Evolutionary conservation across 2,329 filamentous ascomycete genomes (phyloP), one percentile per base, ranked within the genome.

Genomic region (Alternaria gaisen): DNA sequence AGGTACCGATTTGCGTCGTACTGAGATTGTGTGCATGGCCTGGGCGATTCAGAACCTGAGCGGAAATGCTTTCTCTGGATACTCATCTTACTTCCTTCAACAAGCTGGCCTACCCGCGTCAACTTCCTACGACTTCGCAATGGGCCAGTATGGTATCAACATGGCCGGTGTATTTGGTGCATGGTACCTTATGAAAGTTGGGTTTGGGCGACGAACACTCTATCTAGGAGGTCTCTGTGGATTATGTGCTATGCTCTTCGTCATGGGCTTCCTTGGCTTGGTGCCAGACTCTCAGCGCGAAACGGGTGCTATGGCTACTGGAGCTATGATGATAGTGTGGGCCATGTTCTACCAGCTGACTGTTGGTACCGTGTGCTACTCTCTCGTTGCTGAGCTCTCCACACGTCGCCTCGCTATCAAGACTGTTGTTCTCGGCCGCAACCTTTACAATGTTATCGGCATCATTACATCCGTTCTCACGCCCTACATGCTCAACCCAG

Each of bases 401-500:
- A 93, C 92, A 0, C 87, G 91, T 14, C 87, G 93, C 2, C 84
- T 97, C 34, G 91, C 94, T 74, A 94, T 96, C 82, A 97, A 97
- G 83, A 97, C 94, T 0, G 91, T 97, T 22, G 93, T 95, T 1
- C 85, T 97, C 2, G 93, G 91, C 1, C 90, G 93, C 56, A 91
- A 92, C 69, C 81, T 93, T 12, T 84, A 82, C 83, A 94, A 95
- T 72, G 82, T 97, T 52, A 91, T 94, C 43, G 90, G 87, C 65
- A 97, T 97, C 67, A 81, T 97, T 70, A 92, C 89, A 74, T 90
- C 88, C 52, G 90, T 97, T 4, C 80, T 97, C 41, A 96, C 92
- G 0, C 93, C 93, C 0, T 97, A 96, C 80, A 97, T 97, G 93
- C 85, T 97, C 42, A 97, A 97, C 80, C 92, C 93, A 0, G 85